Percentiles rank a stretch among this genome's conserved stretches.
These are phyloP conservation scores for Austroboletus eburneus DNA, from an alignment of 768 basidiomycete species.

Conservation along the genomic window DNA sequence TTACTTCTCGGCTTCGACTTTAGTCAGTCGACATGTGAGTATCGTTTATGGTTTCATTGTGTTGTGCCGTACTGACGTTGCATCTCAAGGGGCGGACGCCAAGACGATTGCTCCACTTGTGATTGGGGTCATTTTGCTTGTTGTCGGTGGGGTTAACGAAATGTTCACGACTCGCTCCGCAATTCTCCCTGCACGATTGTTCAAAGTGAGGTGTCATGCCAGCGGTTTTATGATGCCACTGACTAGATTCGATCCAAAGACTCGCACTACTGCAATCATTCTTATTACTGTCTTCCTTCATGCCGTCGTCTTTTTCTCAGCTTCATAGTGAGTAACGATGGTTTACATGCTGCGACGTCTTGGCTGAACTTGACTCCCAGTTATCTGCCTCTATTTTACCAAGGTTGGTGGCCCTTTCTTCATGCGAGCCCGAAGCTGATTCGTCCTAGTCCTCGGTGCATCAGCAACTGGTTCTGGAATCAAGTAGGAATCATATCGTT, in stretches of 20 bases:
- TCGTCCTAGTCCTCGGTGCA: conserved; percentile 44
- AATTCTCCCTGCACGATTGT: conserved; percentile 70
- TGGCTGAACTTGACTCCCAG: conserved; percentile 9
- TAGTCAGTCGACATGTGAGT: conserved; percentile 63
- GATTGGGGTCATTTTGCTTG: conserved; percentile 51
- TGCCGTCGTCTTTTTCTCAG: conserved; percentile 56
- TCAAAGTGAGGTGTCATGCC: conserved; percentile 35
- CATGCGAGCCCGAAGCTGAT: not conserved
- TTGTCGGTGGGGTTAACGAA: conserved; percentile 56
- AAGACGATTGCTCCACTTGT: conserved; percentile 61
- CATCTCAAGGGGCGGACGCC: conserved; percentile 43
- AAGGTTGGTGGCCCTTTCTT: conserved; percentile 33
- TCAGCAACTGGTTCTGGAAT: conserved; percentile 66
- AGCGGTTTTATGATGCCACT: not conserved
- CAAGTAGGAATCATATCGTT: conserved; percentile 37
- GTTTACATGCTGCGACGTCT: too few relatives aligned
- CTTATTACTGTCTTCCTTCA: conserved; percentile 60
- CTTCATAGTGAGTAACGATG: conserved; percentile 22
- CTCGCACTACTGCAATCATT: conserved; percentile 64
- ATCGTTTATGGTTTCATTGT: too few relatives aligned
- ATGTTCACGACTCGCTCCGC: conserved; percentile 57
- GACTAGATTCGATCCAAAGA: conserved; percentile 38
- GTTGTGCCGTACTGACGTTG: not conserved
- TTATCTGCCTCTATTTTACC: conserved; percentile 76
- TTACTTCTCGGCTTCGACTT: conserved; percentile 71